Evolutionary conservation across 805 yeast genomes (phyloP), one percentile per base, ranked within the genome.

Genomic region (Cyberlindnera meyerae): DNA sequence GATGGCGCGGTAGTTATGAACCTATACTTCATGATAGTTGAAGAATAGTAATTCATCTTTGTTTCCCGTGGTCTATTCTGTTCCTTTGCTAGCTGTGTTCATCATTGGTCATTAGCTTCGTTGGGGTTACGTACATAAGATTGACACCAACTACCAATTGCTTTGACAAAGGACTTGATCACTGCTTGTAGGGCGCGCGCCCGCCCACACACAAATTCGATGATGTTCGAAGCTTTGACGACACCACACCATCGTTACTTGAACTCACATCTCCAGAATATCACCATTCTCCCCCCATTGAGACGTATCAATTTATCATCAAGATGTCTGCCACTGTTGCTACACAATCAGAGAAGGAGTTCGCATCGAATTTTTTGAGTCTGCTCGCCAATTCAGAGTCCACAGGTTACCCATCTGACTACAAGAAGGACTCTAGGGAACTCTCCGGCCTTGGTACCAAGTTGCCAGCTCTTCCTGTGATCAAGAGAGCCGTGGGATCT

Each of bases 21-120:
- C 60, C 4, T 71, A 47, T 49, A 63, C 77, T 52, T 82, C 89
- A 51, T 82, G 86, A 48, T 79, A 80, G 52, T 82, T 82, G 68
- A 78, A 82, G 52, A 76, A 79, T 9, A 63, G 37, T 0, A 67
- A 56, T 24, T 27, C 27, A 26, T 32, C 5, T 12, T 14, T 24
- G 5, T 14, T 11, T 11, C 15, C 11, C 13, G 33, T 16, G 28
- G 9, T 57, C 12, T 26, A 18, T 2, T 26, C 36, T 15, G 47
- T 42, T 6, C 47, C 47, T 35, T 54, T 43, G 34, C 38, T 45
- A 5, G 33, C 26, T 8, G 48, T 39, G 38, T 46, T 48, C 40
- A 48, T 48, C 4, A n/a, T 11, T 13, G 11, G 11, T 7, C 27
- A 12, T 24, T 14, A n/a, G n/a, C n/a, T n/a, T n/a, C n/a, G n/a